These are phyloP conservation scores for Terana coerulea DNA, from an alignment of 768 basidiomycete species.

Conservation along the genomic window DNA sequence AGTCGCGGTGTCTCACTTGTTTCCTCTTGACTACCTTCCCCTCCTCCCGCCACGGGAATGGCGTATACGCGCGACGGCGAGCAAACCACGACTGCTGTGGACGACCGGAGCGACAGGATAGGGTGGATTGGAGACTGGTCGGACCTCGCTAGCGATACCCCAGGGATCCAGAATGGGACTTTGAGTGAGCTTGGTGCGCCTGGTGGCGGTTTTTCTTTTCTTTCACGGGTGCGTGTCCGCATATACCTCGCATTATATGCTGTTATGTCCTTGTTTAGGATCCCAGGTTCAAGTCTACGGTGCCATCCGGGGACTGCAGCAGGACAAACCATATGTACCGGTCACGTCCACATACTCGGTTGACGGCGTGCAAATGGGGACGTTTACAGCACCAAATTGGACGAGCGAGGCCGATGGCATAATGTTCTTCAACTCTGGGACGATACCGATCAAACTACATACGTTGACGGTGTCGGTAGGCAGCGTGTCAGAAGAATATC, in stretches of 20 bases:
- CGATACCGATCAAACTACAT: slow-evolving; percentile 11
- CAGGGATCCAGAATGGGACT: slow-evolving; percentile 10
- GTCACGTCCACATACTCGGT: slow-evolving; percentile 14
- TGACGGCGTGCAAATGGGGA: slow-evolving; percentile 2
- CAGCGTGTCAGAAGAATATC: slow-evolving; percentile 12
- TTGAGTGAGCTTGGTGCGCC: slow-evolving; percentile 7
- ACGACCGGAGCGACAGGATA: slow-evolving; percentile 4
- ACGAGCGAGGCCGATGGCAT: slow-evolving; percentile 15
- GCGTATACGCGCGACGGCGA: too few species aligned
- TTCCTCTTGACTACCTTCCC: too few species aligned
- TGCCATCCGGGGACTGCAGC: slow-evolving; percentile 1
- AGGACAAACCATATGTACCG: background rate
- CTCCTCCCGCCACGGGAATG: too few species aligned
- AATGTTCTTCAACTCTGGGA: slow-evolving; percentile 17
- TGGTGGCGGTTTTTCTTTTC: slow-evolving; percentile 6
- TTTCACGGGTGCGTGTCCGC: background rate
- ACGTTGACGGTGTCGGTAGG: slow-evolving; percentile 17
- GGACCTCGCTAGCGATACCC: slow-evolving; percentile 7
- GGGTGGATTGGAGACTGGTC: slow-evolving; percentile 6
- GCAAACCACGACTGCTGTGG: slow-evolving; percentile 1
- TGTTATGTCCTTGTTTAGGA: slow-evolving; percentile 10
- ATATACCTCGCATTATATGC: background rate
- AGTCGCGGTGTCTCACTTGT: too few species aligned
- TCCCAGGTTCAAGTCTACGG: slow-evolving; percentile 18
- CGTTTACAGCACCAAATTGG: slow-evolving; percentile 14